Percentiles rank a stretch among this genome's conserved stretches.
Conservation (phyloP, 2,329 filamentous ascomycete genomes). For the Xylaria arbuscula region DNA sequence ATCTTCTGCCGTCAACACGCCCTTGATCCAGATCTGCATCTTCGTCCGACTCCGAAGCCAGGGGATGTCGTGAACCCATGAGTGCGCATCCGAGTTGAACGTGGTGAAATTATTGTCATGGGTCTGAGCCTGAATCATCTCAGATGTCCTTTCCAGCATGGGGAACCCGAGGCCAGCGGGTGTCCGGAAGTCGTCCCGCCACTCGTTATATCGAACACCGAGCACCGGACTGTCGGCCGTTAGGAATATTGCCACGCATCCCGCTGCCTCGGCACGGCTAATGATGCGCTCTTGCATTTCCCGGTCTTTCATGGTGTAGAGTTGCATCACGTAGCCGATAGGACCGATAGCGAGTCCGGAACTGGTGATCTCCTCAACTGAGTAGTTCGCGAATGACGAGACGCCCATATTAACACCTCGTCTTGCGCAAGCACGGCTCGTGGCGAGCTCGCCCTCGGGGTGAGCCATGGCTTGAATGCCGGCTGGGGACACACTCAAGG, state of each 20-base stretch:
- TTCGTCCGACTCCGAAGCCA: slow-evolving; percentile 7
- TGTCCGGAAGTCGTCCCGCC: slow-evolving; percentile 61
- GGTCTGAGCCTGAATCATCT: slow-evolving; percentile 34
- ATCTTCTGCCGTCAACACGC: slow-evolving; percentile 7
- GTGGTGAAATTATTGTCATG: slow-evolving; percentile 43
- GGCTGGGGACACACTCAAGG: slow-evolving; percentile 64
- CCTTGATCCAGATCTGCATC: slow-evolving; percentile 9
- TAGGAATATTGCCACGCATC: slow-evolving; percentile 64
- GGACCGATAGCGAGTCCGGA: slow-evolving; percentile 53
- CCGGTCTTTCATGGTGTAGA: slow-evolving; percentile 63
- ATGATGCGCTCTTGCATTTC: slow-evolving; percentile 55
- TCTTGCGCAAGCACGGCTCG: slow-evolving; percentile 53
- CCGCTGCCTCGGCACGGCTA: slow-evolving; percentile 54
- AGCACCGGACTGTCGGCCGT: slow-evolving; percentile 65
- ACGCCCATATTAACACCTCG: slow-evolving; percentile 58
- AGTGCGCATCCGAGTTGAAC: slow-evolving; percentile 4
- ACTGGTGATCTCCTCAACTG: slow-evolving; percentile 52
- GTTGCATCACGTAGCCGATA: slow-evolving; percentile 63
- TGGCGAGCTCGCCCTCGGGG: slow-evolving; percentile 62
- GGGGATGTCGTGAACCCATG: slow-evolving; percentile 6
- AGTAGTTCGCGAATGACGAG: slow-evolving; percentile 55
- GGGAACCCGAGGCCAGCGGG: slow-evolving; percentile 49
- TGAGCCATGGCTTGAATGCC: slow-evolving; percentile 66
- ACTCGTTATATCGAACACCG: slow-evolving; percentile 62
- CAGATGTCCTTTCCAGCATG: slow-evolving; percentile 30